Percentiles rank a stretch among this genome's conserved stretches.
Evolutionary conservation across 345 rosid species (phyloP).

Genomic region (Microthlaspi erraticum): DNA sequence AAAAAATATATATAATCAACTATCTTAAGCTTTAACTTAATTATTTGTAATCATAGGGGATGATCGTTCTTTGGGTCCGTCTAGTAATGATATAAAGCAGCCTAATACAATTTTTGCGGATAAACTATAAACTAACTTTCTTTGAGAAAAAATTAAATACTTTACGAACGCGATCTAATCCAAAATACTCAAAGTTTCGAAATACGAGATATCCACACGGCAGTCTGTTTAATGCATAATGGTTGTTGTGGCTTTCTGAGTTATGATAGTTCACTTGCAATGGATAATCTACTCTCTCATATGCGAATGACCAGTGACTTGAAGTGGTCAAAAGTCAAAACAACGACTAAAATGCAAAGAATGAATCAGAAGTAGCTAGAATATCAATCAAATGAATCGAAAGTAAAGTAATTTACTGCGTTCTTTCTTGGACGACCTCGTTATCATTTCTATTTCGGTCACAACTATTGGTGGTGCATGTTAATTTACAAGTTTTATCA

Average conservation of each 20-base stretch:
- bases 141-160: too few species aligned
- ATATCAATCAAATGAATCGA: not conserved
- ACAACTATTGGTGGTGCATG: not conserved
- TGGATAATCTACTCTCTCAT: not conserved
- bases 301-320: not conserved
- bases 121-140: too few species aligned
- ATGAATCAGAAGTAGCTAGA: too few species aligned
- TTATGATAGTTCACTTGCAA: not conserved
- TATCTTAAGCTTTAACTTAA: constrained; percentile 25
- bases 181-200: not conserved
- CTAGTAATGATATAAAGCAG: constrained; percentile 18
- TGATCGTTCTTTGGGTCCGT: constrained; percentile 11
- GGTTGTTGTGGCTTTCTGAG: not conserved
- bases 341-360: too few species aligned
- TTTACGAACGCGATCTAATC: too few species aligned
- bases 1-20: not conserved
- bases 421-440: not conserved
- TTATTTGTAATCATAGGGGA: constrained; percentile 30
- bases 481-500: not conserved
- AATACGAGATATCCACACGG: not conserved
- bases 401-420: too few species aligned
- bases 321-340: too few species aligned
- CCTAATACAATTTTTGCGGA: not conserved
- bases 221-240: not conserved
- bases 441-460: not conserved